Conservation (phyloP, 257 asterid species). For the Ballota nigra region DNA sequence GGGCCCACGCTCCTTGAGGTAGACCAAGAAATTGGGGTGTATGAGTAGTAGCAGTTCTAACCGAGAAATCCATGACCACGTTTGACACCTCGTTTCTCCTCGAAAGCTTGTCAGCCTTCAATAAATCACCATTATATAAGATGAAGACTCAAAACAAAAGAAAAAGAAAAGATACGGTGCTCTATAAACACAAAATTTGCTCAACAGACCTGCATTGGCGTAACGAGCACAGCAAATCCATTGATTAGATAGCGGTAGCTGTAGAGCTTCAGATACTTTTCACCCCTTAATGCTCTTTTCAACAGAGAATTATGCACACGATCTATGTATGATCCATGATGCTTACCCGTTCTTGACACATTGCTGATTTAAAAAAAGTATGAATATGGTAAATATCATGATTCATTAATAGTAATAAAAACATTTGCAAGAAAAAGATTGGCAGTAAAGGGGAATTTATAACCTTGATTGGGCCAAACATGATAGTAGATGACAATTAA, state of each 20-base stretch:
- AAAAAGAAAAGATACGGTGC: not conserved
- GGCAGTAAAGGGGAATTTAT: not conserved
- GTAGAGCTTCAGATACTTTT: slow-evolving; percentile 81
- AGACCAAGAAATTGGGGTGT: slow-evolving; percentile 96
- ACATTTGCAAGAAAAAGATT: slow-evolving; percentile 5
- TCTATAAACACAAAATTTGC: not conserved
- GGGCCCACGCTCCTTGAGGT: slow-evolving; percentile 95
- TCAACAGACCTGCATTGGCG: slow-evolving; percentile 67
- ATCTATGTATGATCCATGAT: slow-evolving; percentile 43
- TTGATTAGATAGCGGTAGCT: slow-evolving; percentile 91
- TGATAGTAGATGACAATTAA: not conserved
- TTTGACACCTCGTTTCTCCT: slow-evolving; percentile 72
- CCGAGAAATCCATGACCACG: slow-evolving; percentile 82
- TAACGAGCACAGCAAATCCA: slow-evolving; percentile 90
- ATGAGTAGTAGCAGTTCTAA: slow-evolving; percentile 87
- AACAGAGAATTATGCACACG: slow-evolving; percentile 74
- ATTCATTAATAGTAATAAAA: slow-evolving; percentile 5
- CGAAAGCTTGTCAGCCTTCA: slow-evolving; percentile 79
- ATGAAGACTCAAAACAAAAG: not conserved
- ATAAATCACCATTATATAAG: slow-evolving; percentile 11
- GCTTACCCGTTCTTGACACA: slow-evolving; percentile 38
- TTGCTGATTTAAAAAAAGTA: slow-evolving; percentile 49
- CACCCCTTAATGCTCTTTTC: slow-evolving; percentile 57
- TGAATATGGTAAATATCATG: slow-evolving; percentile 13
- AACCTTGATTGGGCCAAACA: not conserved